phyloP scores from a whole-genome alignment of 306 rosid species.

The Inga oerstediana region DNA sequence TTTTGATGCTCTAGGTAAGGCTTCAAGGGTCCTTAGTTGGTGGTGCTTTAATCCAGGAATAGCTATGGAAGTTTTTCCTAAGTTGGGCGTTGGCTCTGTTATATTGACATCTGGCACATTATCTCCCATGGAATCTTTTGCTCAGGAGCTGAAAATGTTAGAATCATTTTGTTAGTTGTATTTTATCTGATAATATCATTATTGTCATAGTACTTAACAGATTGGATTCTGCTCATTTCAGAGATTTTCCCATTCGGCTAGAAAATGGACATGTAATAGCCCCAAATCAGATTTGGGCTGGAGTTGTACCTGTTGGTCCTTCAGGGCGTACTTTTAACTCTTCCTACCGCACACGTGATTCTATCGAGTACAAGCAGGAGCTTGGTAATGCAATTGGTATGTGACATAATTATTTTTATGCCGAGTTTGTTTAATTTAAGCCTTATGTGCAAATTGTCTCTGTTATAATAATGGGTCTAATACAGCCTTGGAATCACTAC shows the following conservation, averaged over 20 bases:
- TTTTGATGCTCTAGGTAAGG: conserved; percentile 60
- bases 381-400: conserved; percentile 97
- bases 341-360: conserved; percentile 81
- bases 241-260: conserved; percentile 84
- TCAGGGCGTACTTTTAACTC: conserved; percentile 85
- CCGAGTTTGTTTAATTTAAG: conserved; percentile 21
- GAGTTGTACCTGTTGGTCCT: conserved; percentile 95
- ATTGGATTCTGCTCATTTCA: conserved; percentile 48
- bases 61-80: no score
- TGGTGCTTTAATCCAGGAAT: conserved; percentile 89
- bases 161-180: conserved; percentile 34
- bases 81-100: conserved; percentile 68
- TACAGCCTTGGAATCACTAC: conserved; percentile 20
- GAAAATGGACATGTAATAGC: conserved; percentile 95
- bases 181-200: conserved; percentile 32
- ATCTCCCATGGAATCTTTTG: conserved; percentile 94
- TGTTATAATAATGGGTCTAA: conserved; percentile 17
- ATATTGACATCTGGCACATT: conserved; percentile 95
- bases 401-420: conserved; percentile 31
- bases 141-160: conserved; percentile 83
- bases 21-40: conserved; percentile 92
- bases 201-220: conserved; percentile 32
- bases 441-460: conserved; percentile 22
- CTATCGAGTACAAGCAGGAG: conserved; percentile 79
- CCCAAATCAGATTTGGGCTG: conserved; percentile 95